phyloP scores from a whole-genome alignment of 768 basidiomycete species.

The Rhodotorula taiwanensis region DNA sequence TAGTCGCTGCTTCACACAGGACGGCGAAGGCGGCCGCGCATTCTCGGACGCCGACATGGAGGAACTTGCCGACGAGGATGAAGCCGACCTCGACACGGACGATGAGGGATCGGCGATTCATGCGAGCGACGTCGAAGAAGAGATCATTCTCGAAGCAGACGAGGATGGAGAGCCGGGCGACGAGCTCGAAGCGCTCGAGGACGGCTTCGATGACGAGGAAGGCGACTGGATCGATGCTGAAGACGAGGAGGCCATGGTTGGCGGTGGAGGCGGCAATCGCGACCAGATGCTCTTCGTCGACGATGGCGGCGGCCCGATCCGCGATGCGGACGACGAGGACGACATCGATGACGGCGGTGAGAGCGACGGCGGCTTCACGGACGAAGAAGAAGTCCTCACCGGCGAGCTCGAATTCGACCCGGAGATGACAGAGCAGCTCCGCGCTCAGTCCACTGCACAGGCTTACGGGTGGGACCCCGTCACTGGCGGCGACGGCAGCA shows the following conservation, averaged over 20 bases:
- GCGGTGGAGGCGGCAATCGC: slow-evolving; percentile 51
- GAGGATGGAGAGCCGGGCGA: slow-evolving; percentile 59
- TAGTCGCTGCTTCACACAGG: not conserved
- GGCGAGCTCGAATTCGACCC: slow-evolving; percentile 38
- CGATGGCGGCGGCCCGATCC: slow-evolving; percentile 42
- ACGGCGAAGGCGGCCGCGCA: slow-evolving; percentile 24
- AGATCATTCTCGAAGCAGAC: slow-evolving; percentile 48
- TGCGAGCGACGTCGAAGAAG: slow-evolving; percentile 19
- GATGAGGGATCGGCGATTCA: slow-evolving; percentile 47
- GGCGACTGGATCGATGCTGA: slow-evolving; percentile 56
- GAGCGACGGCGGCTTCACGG: slow-evolving; percentile 40
- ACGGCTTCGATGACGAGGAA: slow-evolving; percentile 65
- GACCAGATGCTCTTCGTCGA: slow-evolving; percentile 49
- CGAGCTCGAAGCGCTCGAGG: slow-evolving; percentile 66
- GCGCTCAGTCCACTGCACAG: slow-evolving; percentile 25
- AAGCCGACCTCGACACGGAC: slow-evolving; percentile 66
- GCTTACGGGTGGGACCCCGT: slow-evolving; percentile 35
- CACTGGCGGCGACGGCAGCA: slow-evolving; percentile 27
- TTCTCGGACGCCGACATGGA: slow-evolving; percentile 44
- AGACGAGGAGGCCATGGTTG: slow-evolving; percentile 54
- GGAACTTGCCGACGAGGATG: slow-evolving; percentile 69
- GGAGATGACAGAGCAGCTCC: slow-evolving; percentile 34
- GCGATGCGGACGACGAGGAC: slow-evolving; percentile 41
- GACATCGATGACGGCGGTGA: slow-evolving; percentile 43
- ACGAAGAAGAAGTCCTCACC: slow-evolving; percentile 28